Base-by-base conservation (phyloP, 441 rosid genomes). In the Gossypium schwendimanii region DNA sequence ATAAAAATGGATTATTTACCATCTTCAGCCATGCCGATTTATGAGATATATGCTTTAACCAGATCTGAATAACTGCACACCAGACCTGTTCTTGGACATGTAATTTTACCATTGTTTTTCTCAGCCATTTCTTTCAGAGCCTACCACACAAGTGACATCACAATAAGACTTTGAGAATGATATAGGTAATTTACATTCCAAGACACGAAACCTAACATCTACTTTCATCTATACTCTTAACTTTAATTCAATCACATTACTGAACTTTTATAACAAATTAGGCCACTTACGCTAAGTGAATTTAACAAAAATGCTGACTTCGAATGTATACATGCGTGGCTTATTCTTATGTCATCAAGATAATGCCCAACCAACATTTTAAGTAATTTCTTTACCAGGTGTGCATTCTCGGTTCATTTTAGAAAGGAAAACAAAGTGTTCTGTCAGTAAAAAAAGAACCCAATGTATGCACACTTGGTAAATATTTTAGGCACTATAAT, bases 71-170 rank as follows among this genome's bases (percentile, higher is more conserved):
- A 82, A 65, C 83, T 77, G 84, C 89, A 94, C 61, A 82, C 84
- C 2, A 59, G 23, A 8, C 88, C 88, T 41, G 96, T 89, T 79
- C 96, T 84, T 3, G 99, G 98, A 81, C 97, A 94, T 9, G 87
- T 91, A 66, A 94, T 87, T 68, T 73, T 83, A 72, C 96, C 98
- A 33, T 81, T 69, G 65, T 88, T 92, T 76, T 82, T 89, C 78
- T 86, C 87, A 0, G 98, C 90, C 98, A 94, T 92, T 79, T 92
- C 99, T 81, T 89, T 87, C 10, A 94, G 97, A 54, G 97, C 62
- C 62, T 57, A 57, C 31, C 6, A 23, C 33, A 57, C 62, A 57
- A 20, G 23, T 20, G 28, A 54, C 60, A 21, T 8, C 26, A 52
- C 57, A 52, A 52, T 2, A 52, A 52, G 57, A 52, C 57, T 52